Evolutionary conservation across 352 stramenopile species (phyloP).

Genomic region (Globisporangium echinulatum): DNA sequence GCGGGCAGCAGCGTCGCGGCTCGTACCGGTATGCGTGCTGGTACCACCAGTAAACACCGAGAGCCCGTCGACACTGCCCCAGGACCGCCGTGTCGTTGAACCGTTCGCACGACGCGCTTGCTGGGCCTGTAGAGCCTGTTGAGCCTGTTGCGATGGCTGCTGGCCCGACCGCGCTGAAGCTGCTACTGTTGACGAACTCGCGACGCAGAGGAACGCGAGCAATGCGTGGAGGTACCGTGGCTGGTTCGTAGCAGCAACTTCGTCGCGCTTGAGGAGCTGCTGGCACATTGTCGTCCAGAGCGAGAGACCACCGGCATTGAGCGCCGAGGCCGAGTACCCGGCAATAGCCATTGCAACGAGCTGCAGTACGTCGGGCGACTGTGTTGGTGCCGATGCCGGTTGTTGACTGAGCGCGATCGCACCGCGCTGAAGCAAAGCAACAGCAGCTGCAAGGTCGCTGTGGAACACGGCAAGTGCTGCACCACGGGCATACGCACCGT

Average conservation of each 20-base stretch:
- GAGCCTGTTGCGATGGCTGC: constrained; percentile 26
- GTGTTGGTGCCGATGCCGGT: constrained; percentile 28
- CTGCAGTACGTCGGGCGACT: constrained; percentile 73
- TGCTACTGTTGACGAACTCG: constrained; percentile 25
- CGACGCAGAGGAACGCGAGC: constrained; percentile 62
- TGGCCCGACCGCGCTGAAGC: constrained; percentile 18
- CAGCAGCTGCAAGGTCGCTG: constrained; percentile 62
- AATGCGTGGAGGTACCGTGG: constrained; percentile 81
- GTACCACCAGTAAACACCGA: constrained; percentile 18
- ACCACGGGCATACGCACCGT: constrained; percentile 55
- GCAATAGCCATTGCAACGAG: constrained; percentile 86
- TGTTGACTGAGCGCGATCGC: constrained; percentile 57
- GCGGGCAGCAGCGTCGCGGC: neutral
- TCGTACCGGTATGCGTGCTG: neutral
- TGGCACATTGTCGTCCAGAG: constrained; percentile 78
- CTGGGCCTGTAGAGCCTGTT: constrained; percentile 17
- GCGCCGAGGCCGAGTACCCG: constrained; percentile 57
- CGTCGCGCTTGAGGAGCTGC: constrained; percentile 67
- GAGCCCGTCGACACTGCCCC: constrained; percentile 59
- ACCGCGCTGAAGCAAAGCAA: constrained; percentile 64
- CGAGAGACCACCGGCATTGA: constrained; percentile 26
- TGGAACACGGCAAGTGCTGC: constrained; percentile 82
- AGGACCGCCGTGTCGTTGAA: constrained; percentile 28
- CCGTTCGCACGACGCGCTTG: neutral
- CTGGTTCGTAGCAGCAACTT: constrained; percentile 52